Percentiles rank a stretch among this genome's conserved stretches.
Conservation (phyloP, 1,284 basidiomycete genomes). For the Pseudozyma pruni region DNA sequence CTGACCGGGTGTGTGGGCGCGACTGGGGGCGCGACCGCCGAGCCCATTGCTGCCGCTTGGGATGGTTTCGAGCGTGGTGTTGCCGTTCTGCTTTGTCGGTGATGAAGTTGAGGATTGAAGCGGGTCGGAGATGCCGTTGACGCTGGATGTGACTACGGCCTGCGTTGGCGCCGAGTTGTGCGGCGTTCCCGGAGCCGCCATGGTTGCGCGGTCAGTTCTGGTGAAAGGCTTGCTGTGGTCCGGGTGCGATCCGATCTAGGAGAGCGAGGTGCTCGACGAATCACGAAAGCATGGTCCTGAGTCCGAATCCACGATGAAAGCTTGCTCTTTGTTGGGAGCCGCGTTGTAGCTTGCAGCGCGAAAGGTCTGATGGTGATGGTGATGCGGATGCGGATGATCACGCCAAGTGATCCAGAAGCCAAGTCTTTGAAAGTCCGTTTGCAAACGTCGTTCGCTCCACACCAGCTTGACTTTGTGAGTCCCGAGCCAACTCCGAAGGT, state of each 20-base stretch:
- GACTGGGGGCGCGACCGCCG: conserved; percentile 16
- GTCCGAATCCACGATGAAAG: neutral
- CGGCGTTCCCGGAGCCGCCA: conserved; percentile 46
- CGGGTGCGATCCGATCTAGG: neutral
- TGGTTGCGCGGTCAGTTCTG: neutral
- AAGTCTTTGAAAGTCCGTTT: too few species aligned
- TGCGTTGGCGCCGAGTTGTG: conserved; percentile 21
- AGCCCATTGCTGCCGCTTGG: conserved; percentile 15
- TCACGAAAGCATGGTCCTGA: conserved; percentile 7
- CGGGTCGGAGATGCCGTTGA: conserved; percentile 19
- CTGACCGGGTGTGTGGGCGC: conserved; percentile 36
- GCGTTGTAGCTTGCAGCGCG: too few species aligned
- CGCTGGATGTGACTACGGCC: conserved; percentile 9
- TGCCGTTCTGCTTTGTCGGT: conserved; percentile 7
- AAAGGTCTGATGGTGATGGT: too few species aligned
- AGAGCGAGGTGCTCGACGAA: neutral
- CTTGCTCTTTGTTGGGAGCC: too few species aligned
- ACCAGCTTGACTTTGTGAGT: conserved; percentile 4
- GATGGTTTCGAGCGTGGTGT: conserved; percentile 8
- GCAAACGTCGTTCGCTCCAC: too few species aligned
- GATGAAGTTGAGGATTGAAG: conserved; percentile 15
- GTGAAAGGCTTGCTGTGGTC: too few species aligned
- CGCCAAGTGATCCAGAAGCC: too few species aligned
- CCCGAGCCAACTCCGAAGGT: too few species aligned
- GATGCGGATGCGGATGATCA: too few species aligned